Percentiles rank a stretch among this genome's conserved stretches.
Evolutionary conservation across 2,329 filamentous ascomycete genomes (phyloP).

Genomic region (Pseudocercospora musae): DNA sequence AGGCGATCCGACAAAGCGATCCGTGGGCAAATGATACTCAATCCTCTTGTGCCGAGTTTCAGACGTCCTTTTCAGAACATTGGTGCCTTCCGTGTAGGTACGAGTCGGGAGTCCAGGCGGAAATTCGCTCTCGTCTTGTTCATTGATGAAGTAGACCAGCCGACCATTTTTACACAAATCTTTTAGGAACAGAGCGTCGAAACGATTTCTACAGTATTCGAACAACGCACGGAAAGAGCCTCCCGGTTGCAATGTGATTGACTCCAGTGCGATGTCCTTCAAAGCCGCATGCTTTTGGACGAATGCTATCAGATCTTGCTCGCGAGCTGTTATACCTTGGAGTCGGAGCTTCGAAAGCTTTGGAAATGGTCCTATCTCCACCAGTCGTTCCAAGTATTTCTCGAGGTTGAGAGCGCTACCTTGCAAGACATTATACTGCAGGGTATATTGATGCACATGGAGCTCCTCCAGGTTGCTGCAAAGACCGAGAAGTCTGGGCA

Average conservation of each 20-base stretch:
- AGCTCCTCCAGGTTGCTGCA: neutral
- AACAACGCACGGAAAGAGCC: neutral
- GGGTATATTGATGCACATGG: neutral
- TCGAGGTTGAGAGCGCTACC: neutral
- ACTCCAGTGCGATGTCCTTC: neutral
- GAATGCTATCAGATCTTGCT: neutral
- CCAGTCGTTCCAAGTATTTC: neutral
- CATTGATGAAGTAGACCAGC: neutral
- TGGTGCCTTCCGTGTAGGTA: neutral
- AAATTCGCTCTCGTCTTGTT: neutral
- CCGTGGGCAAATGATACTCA: neutral
- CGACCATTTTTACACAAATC: neutral
- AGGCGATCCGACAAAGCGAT: neutral
- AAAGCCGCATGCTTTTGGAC: neutral
- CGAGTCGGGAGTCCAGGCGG: neutral
- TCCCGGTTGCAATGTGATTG: neutral
- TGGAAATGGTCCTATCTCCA: neutral
- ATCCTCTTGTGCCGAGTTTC: neutral
- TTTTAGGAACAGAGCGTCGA: neutral
- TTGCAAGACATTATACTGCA: neutral
- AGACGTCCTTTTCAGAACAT: neutral
- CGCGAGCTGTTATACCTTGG: neutral
- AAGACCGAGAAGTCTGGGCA: neutral
- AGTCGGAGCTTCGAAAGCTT: neutral
- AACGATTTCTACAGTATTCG: neutral